Evolutionary conservation across 192 early-diverging fungal species (phyloP), one percentile per base, ranked within the genome.

Genomic region (Funneliformis mosseae): DNA sequence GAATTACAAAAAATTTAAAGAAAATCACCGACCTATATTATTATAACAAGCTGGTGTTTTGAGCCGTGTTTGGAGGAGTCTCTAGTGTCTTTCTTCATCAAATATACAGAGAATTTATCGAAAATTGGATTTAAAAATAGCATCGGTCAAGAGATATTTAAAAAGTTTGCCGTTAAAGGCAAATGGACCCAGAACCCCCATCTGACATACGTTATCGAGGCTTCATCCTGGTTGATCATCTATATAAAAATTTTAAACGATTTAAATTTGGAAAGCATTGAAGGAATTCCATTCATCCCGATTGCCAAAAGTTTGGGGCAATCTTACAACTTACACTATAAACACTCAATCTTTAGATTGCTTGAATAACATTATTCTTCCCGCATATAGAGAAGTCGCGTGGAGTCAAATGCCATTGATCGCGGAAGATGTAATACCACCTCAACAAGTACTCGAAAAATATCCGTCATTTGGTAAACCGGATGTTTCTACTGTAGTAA

Each of bases 381-480:
- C 74, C 11, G 1, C 23, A 76, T 76, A 76, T 61, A 62, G 42
- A 62, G 74, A 61, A 23, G 38, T 76, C 10, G 74, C 74, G 12
- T 76, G 74, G 74, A 76, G 55, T n/a, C 33, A 25, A 62, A 42
- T 4, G 28, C 14, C 59, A 0, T 39, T 76, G 21, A 39, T 76
- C 11, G 55, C 50, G 4, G 74, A 76, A 43, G 60, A 76, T 76
- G 33, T 43, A 5, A 59, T 76, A 62, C 74, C 74, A 39, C 50
- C 50, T 11, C 28, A 1, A 61, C 5, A 1, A 8, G 33, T 61
- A 27, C 21, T 42, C 11, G 1, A 60, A 62, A 38, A 33, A 43
- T n/a, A 76, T 61, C 74, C 74, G 23, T 42, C 21, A 42, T 41
- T 59, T 43, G 74, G 74, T 38, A 76, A 62, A 45, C 74, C 74